Percentiles rank a stretch among this genome's conserved stretches.
phyloP scores from a whole-genome alignment of 1,139 yeast genomes.

The Saccharomyces pastorianus region DNA sequence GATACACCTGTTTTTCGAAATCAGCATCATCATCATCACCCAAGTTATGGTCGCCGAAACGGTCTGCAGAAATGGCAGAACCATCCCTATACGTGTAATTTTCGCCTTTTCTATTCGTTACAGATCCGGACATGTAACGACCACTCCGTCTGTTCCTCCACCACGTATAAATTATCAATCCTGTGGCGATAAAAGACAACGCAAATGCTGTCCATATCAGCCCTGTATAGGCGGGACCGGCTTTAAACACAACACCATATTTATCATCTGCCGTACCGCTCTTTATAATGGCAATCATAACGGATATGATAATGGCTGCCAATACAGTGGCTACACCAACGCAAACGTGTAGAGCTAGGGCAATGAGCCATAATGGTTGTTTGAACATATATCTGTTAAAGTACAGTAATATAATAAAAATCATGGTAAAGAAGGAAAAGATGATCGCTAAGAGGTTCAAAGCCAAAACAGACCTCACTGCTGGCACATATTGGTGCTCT shows the following conservation, averaged over 20 bases:
- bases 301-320: slow-evolving; percentile 19
- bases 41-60: too few relatives aligned
- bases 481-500: slow-evolving; percentile 27
- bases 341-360: slow-evolving; percentile 8
- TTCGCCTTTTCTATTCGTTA: background rate
- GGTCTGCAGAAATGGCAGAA: background rate
- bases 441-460: slow-evolving; percentile 24
- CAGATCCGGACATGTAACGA: background rate
- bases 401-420: slow-evolving; percentile 7
- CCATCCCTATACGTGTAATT: background rate
- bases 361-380: slow-evolving; percentile 4
- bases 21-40: background rate
- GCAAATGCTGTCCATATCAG: slow-evolving; percentile 24
- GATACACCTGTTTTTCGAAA: background rate
- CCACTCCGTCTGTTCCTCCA: background rate
- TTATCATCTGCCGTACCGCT: slow-evolving; percentile 23
- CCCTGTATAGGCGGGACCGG: slow-evolving; percentile 20
- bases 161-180: background rate
- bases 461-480: slow-evolving; percentile 25
- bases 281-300: slow-evolving; percentile 21
- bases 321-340: slow-evolving; percentile 14
- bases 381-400: slow-evolving; percentile 2
- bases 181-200: slow-evolving; percentile 8
- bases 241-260: slow-evolving; percentile 20
- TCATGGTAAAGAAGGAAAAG: slow-evolving; percentile 16